Conservation (phyloP, 768 basidiomycete species). For the Phanerodontia chrysosporium region DNA sequence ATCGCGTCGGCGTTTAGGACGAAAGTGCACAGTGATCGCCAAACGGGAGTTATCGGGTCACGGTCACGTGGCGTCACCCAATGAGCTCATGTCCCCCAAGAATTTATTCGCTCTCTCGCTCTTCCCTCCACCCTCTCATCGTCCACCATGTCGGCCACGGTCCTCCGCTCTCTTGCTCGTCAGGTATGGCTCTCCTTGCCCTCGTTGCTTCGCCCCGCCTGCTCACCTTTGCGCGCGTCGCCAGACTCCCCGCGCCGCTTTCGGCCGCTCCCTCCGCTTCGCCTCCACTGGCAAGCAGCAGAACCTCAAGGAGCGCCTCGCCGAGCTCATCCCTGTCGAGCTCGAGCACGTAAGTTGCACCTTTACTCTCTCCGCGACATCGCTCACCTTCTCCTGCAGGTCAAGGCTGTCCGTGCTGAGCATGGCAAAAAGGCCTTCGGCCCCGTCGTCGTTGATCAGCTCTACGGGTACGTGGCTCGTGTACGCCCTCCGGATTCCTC, state of each 20-base stretch:
- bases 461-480: constrained; percentile 72
- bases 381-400: constrained; percentile 37
- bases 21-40: neutral
- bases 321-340: constrained; percentile 89
- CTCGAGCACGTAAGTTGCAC: constrained; percentile 55
- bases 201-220: constrained; percentile 17
- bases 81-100: constrained; percentile 8
- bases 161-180: constrained; percentile 30
- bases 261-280: constrained; percentile 53
- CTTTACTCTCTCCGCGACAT: constrained; percentile 1
- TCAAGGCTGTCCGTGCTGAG: constrained; percentile 76
- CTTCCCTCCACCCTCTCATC: constrained; percentile 1
- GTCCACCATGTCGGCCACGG: constrained; percentile 24
- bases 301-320: constrained; percentile 87
- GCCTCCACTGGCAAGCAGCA: constrained; percentile 66
- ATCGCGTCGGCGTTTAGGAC: constrained; percentile 13
- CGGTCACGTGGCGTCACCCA: constrained; percentile 15
- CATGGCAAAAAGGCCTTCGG: constrained; percentile 95
- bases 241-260: constrained; percentile 47
- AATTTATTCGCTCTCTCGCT: constrained; percentile 7
- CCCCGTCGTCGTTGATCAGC: constrained; percentile 84
- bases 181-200: constrained; percentile 29
- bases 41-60: constrained; percentile 13
- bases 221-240: neutral
- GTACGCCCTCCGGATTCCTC: neutral